These are phyloP conservation scores for Penicillium sp. DNA, from an alignment of 2,329 filamentous ascomycete species.

Conservation along the genomic window DNA sequence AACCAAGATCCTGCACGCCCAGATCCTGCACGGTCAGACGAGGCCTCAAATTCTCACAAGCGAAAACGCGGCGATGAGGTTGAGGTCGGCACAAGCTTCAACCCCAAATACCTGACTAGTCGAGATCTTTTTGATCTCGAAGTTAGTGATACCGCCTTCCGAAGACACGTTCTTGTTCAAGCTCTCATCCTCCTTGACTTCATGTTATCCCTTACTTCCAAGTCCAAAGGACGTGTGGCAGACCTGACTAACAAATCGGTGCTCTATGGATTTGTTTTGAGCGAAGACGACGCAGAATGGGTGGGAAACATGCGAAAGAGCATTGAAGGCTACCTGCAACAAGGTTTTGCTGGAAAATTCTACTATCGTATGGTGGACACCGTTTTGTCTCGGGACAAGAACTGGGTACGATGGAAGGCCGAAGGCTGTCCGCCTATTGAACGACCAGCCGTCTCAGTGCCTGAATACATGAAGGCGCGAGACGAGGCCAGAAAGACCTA, in stretches of 20 bases:
- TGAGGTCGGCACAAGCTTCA: conserved; percentile 73
- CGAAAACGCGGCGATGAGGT: conserved; percentile 66
- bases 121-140: conserved; percentile 94
- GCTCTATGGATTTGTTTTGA: conserved; percentile 75
- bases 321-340: conserved; percentile 80
- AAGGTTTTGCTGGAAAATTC: conserved; percentile 80
- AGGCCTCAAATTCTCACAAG: conserved; percentile 65
- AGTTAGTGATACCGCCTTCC: conserved; percentile 91
- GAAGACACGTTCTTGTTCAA: conserved; percentile 91
- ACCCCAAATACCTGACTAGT: conserved; percentile 98
- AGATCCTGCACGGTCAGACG: conserved; percentile 61
- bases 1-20: conserved; percentile 60
- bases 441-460: conserved; percentile 66
- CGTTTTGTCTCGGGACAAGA: conserved; percentile 91
- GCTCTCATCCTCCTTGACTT: conserved; percentile 94
- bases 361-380: conserved; percentile 97
- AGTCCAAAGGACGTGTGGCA: conserved; percentile 75
- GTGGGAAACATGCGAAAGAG: conserved; percentile 71
- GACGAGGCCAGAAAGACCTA: conserved; percentile 64
- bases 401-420: conserved; percentile 98
- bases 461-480: conserved; percentile 69
- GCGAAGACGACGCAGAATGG: conserved; percentile 88
- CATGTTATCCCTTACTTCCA: conserved; percentile 80
- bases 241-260: conserved; percentile 82
- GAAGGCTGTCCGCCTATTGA: conserved; percentile 89